These are phyloP conservation scores for Myxozyma monticola DNA, from an alignment of 805 yeast genomes.

Conservation along the genomic window DNA sequence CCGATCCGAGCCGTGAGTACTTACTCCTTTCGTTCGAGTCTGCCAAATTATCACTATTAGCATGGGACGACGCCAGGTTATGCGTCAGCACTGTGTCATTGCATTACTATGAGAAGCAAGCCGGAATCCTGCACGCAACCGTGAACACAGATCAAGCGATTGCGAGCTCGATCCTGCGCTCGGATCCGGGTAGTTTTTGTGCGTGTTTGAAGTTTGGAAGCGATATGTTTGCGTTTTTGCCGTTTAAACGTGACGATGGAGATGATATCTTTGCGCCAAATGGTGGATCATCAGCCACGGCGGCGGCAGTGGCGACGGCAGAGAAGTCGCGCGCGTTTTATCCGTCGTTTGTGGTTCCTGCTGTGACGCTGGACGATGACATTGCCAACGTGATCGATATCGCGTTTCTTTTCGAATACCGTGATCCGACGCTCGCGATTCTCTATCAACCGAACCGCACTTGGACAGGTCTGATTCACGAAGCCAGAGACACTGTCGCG, in stretches of 20 bases:
- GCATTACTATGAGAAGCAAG: slow-evolving; percentile 79
- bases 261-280: slow-evolving; percentile 32
- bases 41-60: slow-evolving; percentile 76
- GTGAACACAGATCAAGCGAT: slow-evolving; percentile 25
- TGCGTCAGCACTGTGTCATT: slow-evolving; percentile 70
- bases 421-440: slow-evolving; percentile 80
- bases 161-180: slow-evolving; percentile 48
- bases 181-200: slow-evolving; percentile 60
- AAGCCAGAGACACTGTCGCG: slow-evolving; percentile 60
- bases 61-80: slow-evolving; percentile 61
- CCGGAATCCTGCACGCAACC: slow-evolving; percentile 35
- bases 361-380: slow-evolving; percentile 55
- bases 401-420: slow-evolving; percentile 68
- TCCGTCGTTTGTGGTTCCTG: slow-evolving; percentile 57
- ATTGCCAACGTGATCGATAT: slow-evolving; percentile 67
- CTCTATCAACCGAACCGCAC: slow-evolving; percentile 58
- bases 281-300: slow-evolving; percentile 30
- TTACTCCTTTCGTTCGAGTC: slow-evolving; percentile 64
- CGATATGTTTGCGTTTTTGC: slow-evolving; percentile 70
- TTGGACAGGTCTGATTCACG: slow-evolving; percentile 76
- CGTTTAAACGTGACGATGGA: slow-evolving; percentile 50
- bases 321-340: slow-evolving; percentile 41
- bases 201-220: slow-evolving; percentile 54
- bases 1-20: slow-evolving; percentile 53
- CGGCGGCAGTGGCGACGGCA: slow-evolving; percentile 17